Percentiles rank a stretch among this genome's conserved stretches.
Evolutionary conservation across 805 yeast species (phyloP).

Genomic region (Yarrowia hollandica): DNA sequence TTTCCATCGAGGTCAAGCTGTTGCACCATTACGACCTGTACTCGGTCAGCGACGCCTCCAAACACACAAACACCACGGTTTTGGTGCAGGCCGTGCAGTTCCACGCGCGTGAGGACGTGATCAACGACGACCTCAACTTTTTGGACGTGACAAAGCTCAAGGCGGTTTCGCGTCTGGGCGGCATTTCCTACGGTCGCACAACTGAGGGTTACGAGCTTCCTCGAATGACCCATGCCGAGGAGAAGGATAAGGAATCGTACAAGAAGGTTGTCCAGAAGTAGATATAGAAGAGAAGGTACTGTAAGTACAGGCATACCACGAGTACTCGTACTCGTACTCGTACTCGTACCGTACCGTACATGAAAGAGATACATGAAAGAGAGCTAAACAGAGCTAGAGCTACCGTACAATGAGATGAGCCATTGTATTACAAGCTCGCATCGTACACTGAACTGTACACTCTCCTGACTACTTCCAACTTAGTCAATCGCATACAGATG

Average conservation of each 20-base stretch:
- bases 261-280: background rate
- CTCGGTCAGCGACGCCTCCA: conserved; percentile 44
- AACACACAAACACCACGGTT: conserved; percentile 44
- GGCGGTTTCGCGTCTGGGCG: conserved; percentile 59
- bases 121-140: conserved; percentile 44
- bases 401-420: no score
- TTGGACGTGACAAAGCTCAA: conserved; percentile 51
- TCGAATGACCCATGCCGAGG: conserved; percentile 45
- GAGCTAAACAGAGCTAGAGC: no score
- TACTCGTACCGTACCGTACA: no score
- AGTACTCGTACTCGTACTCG: no score
- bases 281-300: no score
- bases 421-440: no score
- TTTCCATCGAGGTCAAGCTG: conserved; percentile 57
- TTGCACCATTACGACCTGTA: conserved; percentile 48
- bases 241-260: conserved; percentile 30
- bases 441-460: no score
- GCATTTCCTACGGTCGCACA: conserved; percentile 50
- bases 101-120: conserved; percentile 57
- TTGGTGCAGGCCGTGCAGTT: conserved; percentile 59
- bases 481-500: no score
- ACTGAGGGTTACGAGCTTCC: conserved; percentile 49
- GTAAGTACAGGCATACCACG: no score
- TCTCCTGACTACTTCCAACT: no score
- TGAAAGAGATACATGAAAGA: no score